phyloP scores from a whole-genome alignment of 1,284 basidiomycete genomes.

The Termitomyces sp. region DNA sequence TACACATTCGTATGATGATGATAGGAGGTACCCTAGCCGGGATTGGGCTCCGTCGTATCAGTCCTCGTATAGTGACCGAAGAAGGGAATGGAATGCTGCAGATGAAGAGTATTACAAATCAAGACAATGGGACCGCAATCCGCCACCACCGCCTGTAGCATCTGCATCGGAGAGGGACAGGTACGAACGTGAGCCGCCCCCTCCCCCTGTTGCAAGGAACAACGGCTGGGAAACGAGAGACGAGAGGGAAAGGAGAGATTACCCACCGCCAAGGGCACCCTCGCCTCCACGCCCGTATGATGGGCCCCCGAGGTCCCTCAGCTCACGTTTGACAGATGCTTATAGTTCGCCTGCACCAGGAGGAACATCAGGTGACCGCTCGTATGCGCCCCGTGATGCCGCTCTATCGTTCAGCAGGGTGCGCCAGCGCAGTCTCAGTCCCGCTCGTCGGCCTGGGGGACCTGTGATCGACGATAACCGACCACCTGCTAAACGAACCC shows the following conservation, averaged over 20 bases:
- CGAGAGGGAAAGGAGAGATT: constrained; percentile 28
- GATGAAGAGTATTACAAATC: constrained; percentile 32
- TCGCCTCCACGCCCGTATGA: constrained; percentile 21
- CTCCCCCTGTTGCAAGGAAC: constrained; percentile 9
- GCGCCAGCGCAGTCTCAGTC: constrained; percentile 33
- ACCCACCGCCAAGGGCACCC: constrained; percentile 14
- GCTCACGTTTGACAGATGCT: constrained; percentile 21
- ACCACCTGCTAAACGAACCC: constrained; percentile 30
- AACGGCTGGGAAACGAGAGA: constrained; percentile 31
- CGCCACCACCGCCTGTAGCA: constrained; percentile 13
- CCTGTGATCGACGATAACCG: constrained; percentile 26
- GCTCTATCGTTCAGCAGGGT: constrained; percentile 27
- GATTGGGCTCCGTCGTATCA: constrained; percentile 13
- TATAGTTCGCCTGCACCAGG: constrained; percentile 14
- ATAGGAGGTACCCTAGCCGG: constrained; percentile 17
- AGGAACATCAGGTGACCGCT: constrained; percentile 21
- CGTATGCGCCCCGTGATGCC: constrained; percentile 23
- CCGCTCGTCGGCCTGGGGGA: constrained; percentile 19
- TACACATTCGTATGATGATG: constrained; percentile 18
- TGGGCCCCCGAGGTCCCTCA: constrained; percentile 17
- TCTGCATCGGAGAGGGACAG: constrained; percentile 27
- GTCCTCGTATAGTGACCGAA: constrained; percentile 22
- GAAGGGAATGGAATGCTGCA: constrained; percentile 28
- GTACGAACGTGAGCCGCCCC: constrained; percentile 26
- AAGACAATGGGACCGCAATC: constrained; percentile 21